Base-by-base conservation (phyloP, 805 yeast genomes). In the Cyberlindnera lachancei region DNA sequence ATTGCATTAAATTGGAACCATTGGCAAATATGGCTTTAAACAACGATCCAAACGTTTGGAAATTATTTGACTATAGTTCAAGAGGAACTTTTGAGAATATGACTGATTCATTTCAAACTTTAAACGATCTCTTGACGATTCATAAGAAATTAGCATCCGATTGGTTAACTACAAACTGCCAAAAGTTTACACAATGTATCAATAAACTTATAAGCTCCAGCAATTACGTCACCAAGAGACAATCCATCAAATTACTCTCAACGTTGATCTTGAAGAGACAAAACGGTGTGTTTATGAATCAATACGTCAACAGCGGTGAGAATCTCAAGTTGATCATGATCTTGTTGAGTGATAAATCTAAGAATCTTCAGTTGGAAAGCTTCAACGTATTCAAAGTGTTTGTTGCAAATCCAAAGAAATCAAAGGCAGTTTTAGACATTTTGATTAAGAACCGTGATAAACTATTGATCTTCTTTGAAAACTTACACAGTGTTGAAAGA, bases 391-490 rank as follows among this genome's bases (percentile, higher is more conserved):
- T 92, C 63, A 92, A 90, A 59, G 82, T 88, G 24, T 86, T 92
- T 58, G 87, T 87, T n/a, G 97, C 96, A 5, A 92, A 92, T 56
- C 98, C 98, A 5, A 77, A 80, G 41, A 88, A 88, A 55, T 68
- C 86, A 3, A 86, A 79, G 53, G 75, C 79, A 7, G 76, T 92
- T 3, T 60, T 71, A 33, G 96, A 90, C 55, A 82, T 90, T 15
- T 64, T 92, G 43, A 73, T 78, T 28, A 87, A 88, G 52, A 92
- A 92, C 56, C 75, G 86, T 49, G 81, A 75, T 25, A 84, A 82
- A 49, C 68, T 90, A 40, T 55, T 88, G 23, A 64, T 66, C 20
- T 86, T 84, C 51, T 68, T 90, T 37, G 70, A 72, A 29, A 69
- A 66, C 23, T 84, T 87, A 52, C 75, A 73, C 35, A 67, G 75